A percentile compares a stretch with the other conserved stretches of the same genome.
phyloP scores from a whole-genome alignment of 2,329 filamentous ascomycete genomes.

The Trichoderma polysporum region DNA sequence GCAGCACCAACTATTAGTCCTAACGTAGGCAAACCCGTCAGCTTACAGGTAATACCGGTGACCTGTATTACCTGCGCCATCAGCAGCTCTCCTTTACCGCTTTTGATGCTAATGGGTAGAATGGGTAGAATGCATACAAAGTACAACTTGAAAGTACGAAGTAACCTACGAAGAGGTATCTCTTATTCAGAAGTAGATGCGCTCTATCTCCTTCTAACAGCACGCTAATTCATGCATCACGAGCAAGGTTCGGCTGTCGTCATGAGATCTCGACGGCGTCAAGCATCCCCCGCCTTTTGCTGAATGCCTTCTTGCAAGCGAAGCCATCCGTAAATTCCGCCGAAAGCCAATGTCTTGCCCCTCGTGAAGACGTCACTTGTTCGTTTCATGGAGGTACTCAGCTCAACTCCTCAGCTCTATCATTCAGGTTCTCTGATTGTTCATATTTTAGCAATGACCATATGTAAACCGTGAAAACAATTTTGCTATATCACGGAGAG shows the following conservation, averaged over 20 bases:
- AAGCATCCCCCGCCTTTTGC: neutral
- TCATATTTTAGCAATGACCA: neutral
- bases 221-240: neutral
- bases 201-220: neutral
- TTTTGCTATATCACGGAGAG: neutral
- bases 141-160: neutral
- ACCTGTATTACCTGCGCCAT: neutral
- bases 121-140: neutral
- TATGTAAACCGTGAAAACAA: neutral
- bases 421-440: neutral
- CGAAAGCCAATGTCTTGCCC: neutral
- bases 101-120: neutral
- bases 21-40: neutral
- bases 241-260: slow-evolving; percentile 3
- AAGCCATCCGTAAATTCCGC: neutral
- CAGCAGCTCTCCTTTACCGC: neutral
- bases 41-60: neutral
- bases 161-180: no score
- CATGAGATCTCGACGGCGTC: neutral
- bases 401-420: neutral
- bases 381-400: neutral
- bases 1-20: neutral
- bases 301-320: neutral
- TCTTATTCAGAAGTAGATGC: neutral
- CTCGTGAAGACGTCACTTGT: neutral